Percentiles rank a stretch among this genome's conserved stretches.
These are phyloP conservation scores for Gorgonomyces haynaldii DNA, from an alignment of 192 early-diverging fungal genomes.

Conservation along the genomic window DNA sequence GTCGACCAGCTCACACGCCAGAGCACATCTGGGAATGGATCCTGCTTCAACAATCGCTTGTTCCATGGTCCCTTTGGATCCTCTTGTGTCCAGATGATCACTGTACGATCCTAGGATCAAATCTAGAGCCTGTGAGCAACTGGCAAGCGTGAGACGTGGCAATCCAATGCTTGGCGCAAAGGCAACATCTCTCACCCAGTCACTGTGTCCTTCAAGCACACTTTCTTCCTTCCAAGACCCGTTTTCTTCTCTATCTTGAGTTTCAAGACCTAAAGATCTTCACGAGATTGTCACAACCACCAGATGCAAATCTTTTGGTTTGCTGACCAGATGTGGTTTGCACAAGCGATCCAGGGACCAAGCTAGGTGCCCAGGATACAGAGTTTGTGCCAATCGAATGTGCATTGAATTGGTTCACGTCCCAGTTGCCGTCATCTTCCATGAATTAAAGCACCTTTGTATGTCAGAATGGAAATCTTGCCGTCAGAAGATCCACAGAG, in stretches of 20 bases:
- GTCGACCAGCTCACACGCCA: slow-evolving; percentile 98
- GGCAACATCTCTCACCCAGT: slow-evolving; percentile 97
- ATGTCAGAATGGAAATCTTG: slow-evolving; percentile 82
- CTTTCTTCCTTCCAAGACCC: slow-evolving; percentile 71
- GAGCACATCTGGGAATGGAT: slow-evolving; percentile 88
- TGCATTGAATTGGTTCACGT: slow-evolving; percentile 61
- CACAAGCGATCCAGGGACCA: slow-evolving; percentile 61
- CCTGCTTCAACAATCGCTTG: slow-evolving; percentile 52
- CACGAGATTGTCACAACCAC: slow-evolving; percentile 90
- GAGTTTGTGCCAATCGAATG: slow-evolving; percentile 88
- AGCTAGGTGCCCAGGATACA: slow-evolving; percentile 89
- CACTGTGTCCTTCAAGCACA: slow-evolving; percentile 77
- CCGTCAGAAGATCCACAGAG: slow-evolving; percentile 92
- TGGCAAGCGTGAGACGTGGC: slow-evolving; percentile 77
- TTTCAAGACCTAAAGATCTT: slow-evolving; percentile 75
- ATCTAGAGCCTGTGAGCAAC: slow-evolving; percentile 67
- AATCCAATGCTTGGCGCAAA: slow-evolving; percentile 94
- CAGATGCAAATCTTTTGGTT: slow-evolving; percentile 74
- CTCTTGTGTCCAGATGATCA: slow-evolving; percentile 91
- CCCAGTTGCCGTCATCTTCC: slow-evolving; percentile 79
- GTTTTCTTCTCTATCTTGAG: slow-evolving; percentile 52
- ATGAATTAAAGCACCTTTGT: slow-evolving; percentile 53
- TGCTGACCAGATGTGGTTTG: slow-evolving; percentile 48
- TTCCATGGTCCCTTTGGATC: slow-evolving; percentile 51
- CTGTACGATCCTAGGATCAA: slow-evolving; percentile 68